Conservation (phyloP, 2,329 filamentous ascomycete genomes). For the Pestalotiopsis sp. region DNA sequence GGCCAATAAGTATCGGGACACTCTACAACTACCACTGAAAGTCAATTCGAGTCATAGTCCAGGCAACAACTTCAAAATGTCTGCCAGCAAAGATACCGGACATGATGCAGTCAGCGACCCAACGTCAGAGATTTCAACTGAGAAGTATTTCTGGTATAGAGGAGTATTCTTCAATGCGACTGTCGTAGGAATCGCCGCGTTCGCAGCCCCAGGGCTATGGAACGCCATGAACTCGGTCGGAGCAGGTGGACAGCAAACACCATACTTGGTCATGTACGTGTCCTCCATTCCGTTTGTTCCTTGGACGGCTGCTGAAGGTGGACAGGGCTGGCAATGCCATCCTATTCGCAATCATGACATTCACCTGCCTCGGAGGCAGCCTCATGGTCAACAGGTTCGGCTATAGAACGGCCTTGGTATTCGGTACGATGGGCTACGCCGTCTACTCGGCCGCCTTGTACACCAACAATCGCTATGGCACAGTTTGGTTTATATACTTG, state of each 20-base stretch:
- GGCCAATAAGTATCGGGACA: too few relatives aligned
- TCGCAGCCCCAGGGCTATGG: conserved; percentile 29
- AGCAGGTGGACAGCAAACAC: conserved; percentile 28
- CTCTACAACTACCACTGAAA: too few relatives aligned
- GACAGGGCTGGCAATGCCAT: conserved; percentile 13
- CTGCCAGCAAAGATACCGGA: neutral
- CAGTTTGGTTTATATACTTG: conserved; percentile 43
- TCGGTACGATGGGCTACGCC: conserved; percentile 43
- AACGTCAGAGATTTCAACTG: neutral
- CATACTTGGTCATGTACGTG: conserved; percentile 30
- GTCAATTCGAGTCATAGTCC: too few relatives aligned
- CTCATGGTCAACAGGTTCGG: conserved; percentile 11
- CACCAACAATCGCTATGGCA: conserved; percentile 42
- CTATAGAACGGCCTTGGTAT: conserved; percentile 27
- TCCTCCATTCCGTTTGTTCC: too few relatives aligned
- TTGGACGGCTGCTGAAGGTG: too few relatives aligned
- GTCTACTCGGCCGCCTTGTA: conserved; percentile 44
- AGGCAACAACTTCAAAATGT: too few relatives aligned
- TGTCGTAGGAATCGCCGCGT: conserved; percentile 24
- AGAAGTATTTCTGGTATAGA: conserved; percentile 22
- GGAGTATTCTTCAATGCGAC: conserved; percentile 30
- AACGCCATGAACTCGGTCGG: conserved; percentile 31
- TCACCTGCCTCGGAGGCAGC: conserved; percentile 10
- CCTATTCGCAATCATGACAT: conserved; percentile 10
- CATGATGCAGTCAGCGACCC: neutral